Evolutionary conservation across 2,329 filamentous ascomycete species (phyloP), one percentile per base, ranked within the genome.

Genomic region (Scedosporium minutisporum): DNA sequence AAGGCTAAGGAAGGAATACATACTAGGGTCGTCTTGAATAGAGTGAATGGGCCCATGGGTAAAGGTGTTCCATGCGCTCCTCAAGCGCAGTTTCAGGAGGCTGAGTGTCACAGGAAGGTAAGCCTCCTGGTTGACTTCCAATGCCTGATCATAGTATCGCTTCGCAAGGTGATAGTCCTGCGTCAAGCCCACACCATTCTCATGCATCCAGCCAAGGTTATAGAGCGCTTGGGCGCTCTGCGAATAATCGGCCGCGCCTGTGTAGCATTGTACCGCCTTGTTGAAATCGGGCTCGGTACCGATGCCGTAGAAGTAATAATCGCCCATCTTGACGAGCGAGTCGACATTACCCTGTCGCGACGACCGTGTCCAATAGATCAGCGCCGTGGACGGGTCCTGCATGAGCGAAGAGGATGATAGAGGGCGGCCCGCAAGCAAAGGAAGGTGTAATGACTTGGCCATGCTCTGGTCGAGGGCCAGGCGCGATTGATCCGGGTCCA

Each of bases 121-220:
- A 0, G 95, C 93, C 74, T 99, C 96, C 58, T 87, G 83, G 69
- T 96, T 99, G 0, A 93, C 93, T 70, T 93, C 91, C 33, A 97
- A 78, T 1, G 95, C 93, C 65, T 95, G 83, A 69, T 99, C 95
- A 71, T 99, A 99, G 75, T 93, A 96, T 62, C 95, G 82, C 76
- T 99, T 99, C 2, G 96, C 95, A 63, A 99, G 86, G 71, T 99
- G 95, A 73, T 96, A 99, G 71, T 99, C 95, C 72, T 99, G 95
- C 62, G 90, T 88, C 21, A 97, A 84, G 1, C 93, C 91, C 59
- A 97, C 82, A 6, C 95, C 95, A 70, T 97, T 97, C 75, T 99
- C 95, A 71, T 99, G 92, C 93, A 99, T 97, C 95, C 95, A 99
- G 4, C 95, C 96, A 14, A 99, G 80, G 69, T 99, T 97, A 84